Evolutionary conservation across 2,329 filamentous ascomycete species (phyloP).

Genomic region (Fusarium sp.): DNA sequence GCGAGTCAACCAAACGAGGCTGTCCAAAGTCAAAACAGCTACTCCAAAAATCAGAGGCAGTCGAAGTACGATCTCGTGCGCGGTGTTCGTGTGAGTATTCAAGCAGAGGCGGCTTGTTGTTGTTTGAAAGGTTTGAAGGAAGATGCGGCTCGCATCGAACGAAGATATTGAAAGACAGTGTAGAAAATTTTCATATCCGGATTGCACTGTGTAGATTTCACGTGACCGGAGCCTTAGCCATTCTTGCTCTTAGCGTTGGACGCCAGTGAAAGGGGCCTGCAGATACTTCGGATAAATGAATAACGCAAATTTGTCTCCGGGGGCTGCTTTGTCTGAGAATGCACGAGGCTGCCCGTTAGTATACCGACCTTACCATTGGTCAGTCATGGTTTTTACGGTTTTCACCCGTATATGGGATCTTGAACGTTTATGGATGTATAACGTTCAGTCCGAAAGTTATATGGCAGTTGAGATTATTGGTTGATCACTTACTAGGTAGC

Average conservation of each 20-base stretch:
- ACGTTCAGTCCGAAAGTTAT: too few relatives aligned
- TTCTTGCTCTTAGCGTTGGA: slow-evolving; percentile 37
- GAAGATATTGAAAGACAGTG: slow-evolving; percentile 50
- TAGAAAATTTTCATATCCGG: slow-evolving; percentile 40
- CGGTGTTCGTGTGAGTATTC: slow-evolving; percentile 15
- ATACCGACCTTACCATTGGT: neutral
- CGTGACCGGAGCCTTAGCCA: slow-evolving; percentile 36
- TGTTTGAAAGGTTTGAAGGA: slow-evolving; percentile 30
- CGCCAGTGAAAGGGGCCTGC: slow-evolving; percentile 14
- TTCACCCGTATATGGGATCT: neutral
- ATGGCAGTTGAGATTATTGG: too few relatives aligned
- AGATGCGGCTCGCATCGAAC: slow-evolving; percentile 33
- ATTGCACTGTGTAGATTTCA: slow-evolving; percentile 40
- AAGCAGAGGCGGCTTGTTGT: slow-evolving; percentile 19
- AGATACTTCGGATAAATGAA: slow-evolving; percentile 44
- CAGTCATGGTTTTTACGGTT: slow-evolving; percentile 10
- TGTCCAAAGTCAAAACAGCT: slow-evolving; percentile 34
- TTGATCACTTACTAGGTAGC: too few relatives aligned
- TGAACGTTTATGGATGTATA: neutral
- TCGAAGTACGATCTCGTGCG: slow-evolving; percentile 14
- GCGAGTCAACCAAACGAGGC: slow-evolving; percentile 6
- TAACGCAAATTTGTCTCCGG: slow-evolving; percentile 30
- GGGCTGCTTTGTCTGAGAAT: slow-evolving; percentile 13
- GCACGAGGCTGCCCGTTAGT: slow-evolving; percentile 4
- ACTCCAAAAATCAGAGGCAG: slow-evolving; percentile 8